A percentile compares a stretch with the other conserved stretches of the same genome.
phyloP scores from a whole-genome alignment of 2,329 filamentous ascomycete genomes.

The Periconia digitata region DNA sequence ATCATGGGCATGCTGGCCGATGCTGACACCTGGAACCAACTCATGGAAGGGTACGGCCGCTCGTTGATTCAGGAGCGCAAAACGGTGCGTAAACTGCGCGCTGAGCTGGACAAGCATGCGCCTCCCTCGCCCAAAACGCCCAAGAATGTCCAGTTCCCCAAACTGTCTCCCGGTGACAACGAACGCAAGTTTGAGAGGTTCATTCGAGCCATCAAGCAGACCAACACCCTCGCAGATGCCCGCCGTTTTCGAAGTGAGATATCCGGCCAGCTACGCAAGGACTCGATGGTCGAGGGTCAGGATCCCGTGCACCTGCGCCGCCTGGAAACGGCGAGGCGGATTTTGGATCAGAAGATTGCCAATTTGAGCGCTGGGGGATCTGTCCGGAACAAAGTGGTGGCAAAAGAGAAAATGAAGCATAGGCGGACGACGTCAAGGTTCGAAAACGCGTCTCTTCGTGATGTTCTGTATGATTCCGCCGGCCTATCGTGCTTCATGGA shows the following conservation, averaged over 20 bases:
- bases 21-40: slow-evolving; percentile 95
- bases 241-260: slow-evolving; percentile 90
- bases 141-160: slow-evolving; percentile 71
- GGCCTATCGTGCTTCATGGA: slow-evolving; percentile 99
- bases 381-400: slow-evolving; percentile 42
- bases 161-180: slow-evolving; percentile 77
- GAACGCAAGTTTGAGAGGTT: slow-evolving; percentile 95
- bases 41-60: slow-evolving; percentile 86
- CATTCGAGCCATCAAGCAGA: slow-evolving; percentile 82
- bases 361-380: slow-evolving; percentile 71
- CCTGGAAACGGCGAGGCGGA: slow-evolving; percentile 85
- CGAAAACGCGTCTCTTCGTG: slow-evolving; percentile 74
- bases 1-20: slow-evolving; percentile 79
- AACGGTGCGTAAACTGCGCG: slow-evolving; percentile 86
- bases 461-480: slow-evolving; percentile 86
- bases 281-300: slow-evolving; percentile 74
- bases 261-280: slow-evolving; percentile 85
- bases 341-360: slow-evolving; percentile 86
- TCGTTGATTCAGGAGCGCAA: slow-evolving; percentile 92
- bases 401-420: slow-evolving; percentile 41
- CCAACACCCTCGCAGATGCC: slow-evolving; percentile 89
- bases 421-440: slow-evolving; percentile 61
- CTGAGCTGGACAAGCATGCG: slow-evolving; percentile 90
- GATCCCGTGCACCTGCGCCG: slow-evolving; percentile 86
- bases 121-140: slow-evolving; percentile 71